phyloP scores from a whole-genome alignment of 2,329 filamentous ascomycete species.

The Arachnomyces sp. region DNA sequence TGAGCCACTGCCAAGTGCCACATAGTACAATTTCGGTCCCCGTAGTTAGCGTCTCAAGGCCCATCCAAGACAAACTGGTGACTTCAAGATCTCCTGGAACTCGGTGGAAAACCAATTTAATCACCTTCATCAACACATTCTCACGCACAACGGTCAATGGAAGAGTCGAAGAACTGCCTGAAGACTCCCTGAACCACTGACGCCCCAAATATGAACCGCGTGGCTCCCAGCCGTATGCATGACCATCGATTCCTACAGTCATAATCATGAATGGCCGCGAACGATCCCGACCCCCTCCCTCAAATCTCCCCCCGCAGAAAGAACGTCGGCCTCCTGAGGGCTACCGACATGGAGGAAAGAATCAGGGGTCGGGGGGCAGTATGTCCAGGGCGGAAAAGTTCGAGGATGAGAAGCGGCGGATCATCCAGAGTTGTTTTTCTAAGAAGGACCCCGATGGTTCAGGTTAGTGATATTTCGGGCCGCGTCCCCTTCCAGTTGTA shows the following conservation, averaged over 20 bases:
- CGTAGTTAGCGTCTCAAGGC: no score
- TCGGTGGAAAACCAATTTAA: no score
- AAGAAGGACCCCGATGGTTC: constrained; percentile 84
- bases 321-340: constrained; percentile 27
- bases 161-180: no score
- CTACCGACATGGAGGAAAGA: constrained; percentile 22
- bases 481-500: constrained; percentile 5
- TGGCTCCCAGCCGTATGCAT: no score
- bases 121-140: no score
- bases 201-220: no score
- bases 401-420: constrained; percentile 91
- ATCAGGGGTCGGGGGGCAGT: constrained; percentile 14
- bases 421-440: constrained; percentile 87
- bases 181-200: no score
- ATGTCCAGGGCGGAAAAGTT: constrained; percentile 66
- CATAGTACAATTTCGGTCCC: no score
- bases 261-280: constrained; percentile 31
- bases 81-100: no score
- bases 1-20: no score
- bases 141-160: no score
- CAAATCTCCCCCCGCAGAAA: constrained; percentile 22
- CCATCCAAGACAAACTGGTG: no score
- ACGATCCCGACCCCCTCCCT: constrained; percentile 26
- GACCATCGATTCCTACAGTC: not conserved
- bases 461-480: constrained; percentile 47